phyloP scores from a whole-genome alignment of 164 flowering plant genomes.

The Macadamia integrifolia region DNA sequence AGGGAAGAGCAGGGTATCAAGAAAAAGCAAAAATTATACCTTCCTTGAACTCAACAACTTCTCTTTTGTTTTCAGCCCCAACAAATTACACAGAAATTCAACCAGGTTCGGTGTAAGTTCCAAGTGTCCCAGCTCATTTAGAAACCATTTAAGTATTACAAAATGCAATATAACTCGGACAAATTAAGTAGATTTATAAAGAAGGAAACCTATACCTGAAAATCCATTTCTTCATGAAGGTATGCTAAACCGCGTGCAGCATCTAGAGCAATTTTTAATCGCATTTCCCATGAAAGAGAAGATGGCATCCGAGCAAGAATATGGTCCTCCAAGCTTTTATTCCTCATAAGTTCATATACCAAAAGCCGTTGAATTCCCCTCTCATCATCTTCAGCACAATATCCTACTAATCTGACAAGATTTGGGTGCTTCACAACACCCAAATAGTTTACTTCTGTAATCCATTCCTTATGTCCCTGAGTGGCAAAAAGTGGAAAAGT shows the following conservation, averaged over 20 bases:
- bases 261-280: constrained; percentile 76
- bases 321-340: constrained; percentile 92
- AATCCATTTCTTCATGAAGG: constrained; percentile 95
- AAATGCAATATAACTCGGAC: background rate
- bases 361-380: constrained; percentile 90
- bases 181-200: background rate
- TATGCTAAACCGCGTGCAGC: constrained; percentile 93
- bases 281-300: constrained; percentile 61
- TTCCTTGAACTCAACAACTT: no score
- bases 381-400: constrained; percentile 96
- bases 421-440: constrained; percentile 93
- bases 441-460: constrained; percentile 80
- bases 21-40: no score
- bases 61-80: no score
- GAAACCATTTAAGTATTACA: background rate
- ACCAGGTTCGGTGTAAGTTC: background rate
- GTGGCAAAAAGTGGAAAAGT: constrained; percentile 34
- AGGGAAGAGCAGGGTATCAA: no score
- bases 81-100: background rate
- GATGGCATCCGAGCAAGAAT: constrained; percentile 43
- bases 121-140: background rate
- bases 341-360: constrained; percentile 84
- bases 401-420: constrained; percentile 86
- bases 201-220: constrained; percentile 55
- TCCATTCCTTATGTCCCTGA: constrained; percentile 99